These are phyloP conservation scores for Clathrus columnatus DNA, from an alignment of 768 basidiomycete species.

Conservation along the genomic window DNA sequence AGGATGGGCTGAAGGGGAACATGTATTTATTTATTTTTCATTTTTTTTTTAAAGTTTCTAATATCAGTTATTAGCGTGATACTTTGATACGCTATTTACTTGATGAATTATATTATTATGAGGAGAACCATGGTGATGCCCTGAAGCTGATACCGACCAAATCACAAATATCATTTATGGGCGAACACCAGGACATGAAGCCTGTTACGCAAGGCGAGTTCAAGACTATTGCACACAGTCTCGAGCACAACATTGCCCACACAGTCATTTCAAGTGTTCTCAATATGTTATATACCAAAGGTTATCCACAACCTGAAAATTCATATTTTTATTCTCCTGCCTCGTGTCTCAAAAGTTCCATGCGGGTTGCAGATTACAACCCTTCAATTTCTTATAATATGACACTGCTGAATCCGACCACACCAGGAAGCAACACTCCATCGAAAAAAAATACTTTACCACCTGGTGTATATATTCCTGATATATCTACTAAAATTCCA, in stretches of 20 bases:
- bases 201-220: background rate
- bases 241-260: background rate
- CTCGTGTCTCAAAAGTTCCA: background rate
- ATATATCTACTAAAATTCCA: too few species aligned
- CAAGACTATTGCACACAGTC: background rate
- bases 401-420: too few species aligned
- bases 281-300: too few species aligned
- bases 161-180: background rate
- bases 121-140: constrained; percentile 19
- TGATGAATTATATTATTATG: constrained; percentile 21
- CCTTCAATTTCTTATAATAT: too few species aligned
- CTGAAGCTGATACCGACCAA: background rate
- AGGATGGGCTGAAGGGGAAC: constrained; percentile 31
- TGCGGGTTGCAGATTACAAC: background rate
- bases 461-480: too few species aligned
- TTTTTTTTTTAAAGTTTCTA: background rate
- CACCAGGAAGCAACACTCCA: too few species aligned
- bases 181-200: background rate
- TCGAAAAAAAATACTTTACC: too few species aligned
- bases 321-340: background rate
- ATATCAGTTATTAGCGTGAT: constrained; percentile 12
- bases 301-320: too few species aligned
- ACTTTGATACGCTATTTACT: constrained; percentile 25
- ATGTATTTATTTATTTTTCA: constrained; percentile 22
- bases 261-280: background rate